phyloP scores from a whole-genome alignment of 306 rosid species.

The Astragalus membranaceus region DNA sequence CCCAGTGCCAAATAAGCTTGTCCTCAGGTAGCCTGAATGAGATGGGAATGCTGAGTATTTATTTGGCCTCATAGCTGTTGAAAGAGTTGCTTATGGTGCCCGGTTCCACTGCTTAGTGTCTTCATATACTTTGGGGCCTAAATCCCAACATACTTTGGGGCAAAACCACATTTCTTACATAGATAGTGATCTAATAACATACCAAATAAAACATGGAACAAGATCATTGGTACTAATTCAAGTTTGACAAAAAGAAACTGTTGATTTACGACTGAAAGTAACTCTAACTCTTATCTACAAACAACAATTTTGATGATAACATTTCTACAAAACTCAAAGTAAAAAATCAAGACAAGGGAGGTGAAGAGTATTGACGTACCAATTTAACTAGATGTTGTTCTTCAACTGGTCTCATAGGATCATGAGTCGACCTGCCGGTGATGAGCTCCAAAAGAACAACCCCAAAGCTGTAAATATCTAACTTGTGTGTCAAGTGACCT shows the following conservation, averaged over 20 bases:
- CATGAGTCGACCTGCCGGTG: slow-evolving; percentile 72
- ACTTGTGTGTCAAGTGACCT: slow-evolving; percentile 75
- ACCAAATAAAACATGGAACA: too few relatives aligned
- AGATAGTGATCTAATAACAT: too few relatives aligned
- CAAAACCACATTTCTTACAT: too few relatives aligned
- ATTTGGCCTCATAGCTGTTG: too few relatives aligned
- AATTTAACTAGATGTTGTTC: slow-evolving; percentile 76
- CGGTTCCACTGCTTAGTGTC: too few relatives aligned
- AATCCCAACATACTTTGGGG: too few relatives aligned
- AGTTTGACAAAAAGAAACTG: neutral
- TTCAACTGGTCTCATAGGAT: slow-evolving; percentile 27
- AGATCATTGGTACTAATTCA: neutral
- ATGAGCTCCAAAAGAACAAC: slow-evolving; percentile 93
- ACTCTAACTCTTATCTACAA: neutral
- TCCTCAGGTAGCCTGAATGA: too few relatives aligned
- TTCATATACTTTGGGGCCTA: too few relatives aligned
- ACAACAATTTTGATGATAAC: neutral
- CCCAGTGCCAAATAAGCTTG: too few relatives aligned
- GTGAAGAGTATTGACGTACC: slow-evolving; percentile 48
- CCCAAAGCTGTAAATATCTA: slow-evolving; percentile 87
- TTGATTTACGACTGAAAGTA: neutral
- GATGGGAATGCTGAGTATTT: too few relatives aligned
- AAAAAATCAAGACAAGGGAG: neutral
- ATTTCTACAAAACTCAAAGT: neutral
- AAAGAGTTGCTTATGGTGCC: too few relatives aligned